Evolutionary conservation across 768 basidiomycete species (phyloP).

Genomic region (Pholiota conissans): DNA sequence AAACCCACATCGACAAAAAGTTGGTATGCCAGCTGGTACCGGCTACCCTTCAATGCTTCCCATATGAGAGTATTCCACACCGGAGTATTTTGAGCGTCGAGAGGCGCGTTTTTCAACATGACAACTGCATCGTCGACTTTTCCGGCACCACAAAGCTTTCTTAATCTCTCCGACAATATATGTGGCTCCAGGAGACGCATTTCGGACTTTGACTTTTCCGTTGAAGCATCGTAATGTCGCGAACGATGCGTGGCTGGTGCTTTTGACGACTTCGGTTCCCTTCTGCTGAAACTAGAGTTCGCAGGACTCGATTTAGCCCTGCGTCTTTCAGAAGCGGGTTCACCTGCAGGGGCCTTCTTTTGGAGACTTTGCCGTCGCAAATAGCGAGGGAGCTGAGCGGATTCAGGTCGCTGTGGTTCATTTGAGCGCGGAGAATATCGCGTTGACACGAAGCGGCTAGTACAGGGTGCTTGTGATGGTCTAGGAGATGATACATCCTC

Average conservation of each 20-base stretch:
- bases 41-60: conserved; percentile 55
- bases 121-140: conserved; percentile 62
- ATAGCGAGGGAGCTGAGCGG: conserved; percentile 21
- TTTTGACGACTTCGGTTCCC: conserved; percentile 10
- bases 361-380: conserved; percentile 16
- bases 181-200: conserved; percentile 58
- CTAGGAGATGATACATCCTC: conserved; percentile 1
- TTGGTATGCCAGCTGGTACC: conserved; percentile 60
- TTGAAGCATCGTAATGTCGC: conserved; percentile 37
- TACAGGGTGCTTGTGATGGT: background rate
- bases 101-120: conserved; percentile 67
- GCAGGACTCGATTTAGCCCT: background rate
- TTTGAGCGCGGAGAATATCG: conserved; percentile 10
- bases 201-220: conserved; percentile 25
- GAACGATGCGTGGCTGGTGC: conserved; percentile 32
- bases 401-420: conserved; percentile 3
- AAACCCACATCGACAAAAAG: conserved; percentile 66
- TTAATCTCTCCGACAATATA: conserved; percentile 58
- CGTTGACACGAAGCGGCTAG: conserved; percentile 19
- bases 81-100: conserved; percentile 70
- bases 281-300: background rate
- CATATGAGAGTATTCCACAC: conserved; percentile 83
- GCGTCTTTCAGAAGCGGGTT: conserved; percentile 2
- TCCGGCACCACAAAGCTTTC: conserved; percentile 52
- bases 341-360: conserved; percentile 3